Conservation (phyloP, 2,329 filamentous ascomycete species). For the Alternaria triticimaculans region DNA sequence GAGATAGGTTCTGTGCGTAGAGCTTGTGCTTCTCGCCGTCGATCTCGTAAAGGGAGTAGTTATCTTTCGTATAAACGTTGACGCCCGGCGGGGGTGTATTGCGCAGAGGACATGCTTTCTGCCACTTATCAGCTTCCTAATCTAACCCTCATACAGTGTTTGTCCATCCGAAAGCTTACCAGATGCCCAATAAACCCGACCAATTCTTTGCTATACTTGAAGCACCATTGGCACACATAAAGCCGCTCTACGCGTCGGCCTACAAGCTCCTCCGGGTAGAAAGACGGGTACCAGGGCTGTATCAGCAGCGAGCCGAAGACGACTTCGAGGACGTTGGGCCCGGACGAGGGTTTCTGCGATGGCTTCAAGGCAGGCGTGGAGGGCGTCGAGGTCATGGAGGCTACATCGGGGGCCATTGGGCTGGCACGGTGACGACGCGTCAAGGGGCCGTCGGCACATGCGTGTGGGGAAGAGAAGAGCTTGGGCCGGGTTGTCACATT, state of each 20-base stretch:
- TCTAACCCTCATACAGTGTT: background rate
- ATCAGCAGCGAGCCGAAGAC: slow-evolving; percentile 85
- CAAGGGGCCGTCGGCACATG: slow-evolving; percentile 8
- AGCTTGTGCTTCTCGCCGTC: slow-evolving; percentile 87
- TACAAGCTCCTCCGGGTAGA: slow-evolving; percentile 74
- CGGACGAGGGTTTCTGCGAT: slow-evolving; percentile 43
- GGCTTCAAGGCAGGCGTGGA: slow-evolving; percentile 15
- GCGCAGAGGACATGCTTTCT: slow-evolving; percentile 55
- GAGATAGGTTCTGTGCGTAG: slow-evolving; percentile 92
- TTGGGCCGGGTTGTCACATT: background rate
- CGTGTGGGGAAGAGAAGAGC: slow-evolving; percentile 1
- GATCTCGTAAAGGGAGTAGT: slow-evolving; percentile 89
- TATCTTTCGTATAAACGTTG: slow-evolving; percentile 78
- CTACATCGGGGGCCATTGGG: slow-evolving; percentile 33
- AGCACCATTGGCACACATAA: slow-evolving; percentile 91
- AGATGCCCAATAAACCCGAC: slow-evolving; percentile 57
- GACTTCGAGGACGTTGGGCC: slow-evolving; percentile 85
- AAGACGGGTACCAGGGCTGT: slow-evolving; percentile 90
- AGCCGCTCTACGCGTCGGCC: slow-evolving; percentile 60
- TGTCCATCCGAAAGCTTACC: slow-evolving; percentile 8
- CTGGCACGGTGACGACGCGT: slow-evolving; percentile 3
- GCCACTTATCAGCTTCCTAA: background rate
- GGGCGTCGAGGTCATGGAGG: slow-evolving; percentile 25
- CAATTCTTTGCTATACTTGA: slow-evolving; percentile 78
- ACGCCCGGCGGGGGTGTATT: slow-evolving; percentile 65